Evolutionary conservation across 2,329 filamentous ascomycete species (phyloP), one percentile per base, ranked within the genome.

Genomic region (Didymella segeticola): DNA sequence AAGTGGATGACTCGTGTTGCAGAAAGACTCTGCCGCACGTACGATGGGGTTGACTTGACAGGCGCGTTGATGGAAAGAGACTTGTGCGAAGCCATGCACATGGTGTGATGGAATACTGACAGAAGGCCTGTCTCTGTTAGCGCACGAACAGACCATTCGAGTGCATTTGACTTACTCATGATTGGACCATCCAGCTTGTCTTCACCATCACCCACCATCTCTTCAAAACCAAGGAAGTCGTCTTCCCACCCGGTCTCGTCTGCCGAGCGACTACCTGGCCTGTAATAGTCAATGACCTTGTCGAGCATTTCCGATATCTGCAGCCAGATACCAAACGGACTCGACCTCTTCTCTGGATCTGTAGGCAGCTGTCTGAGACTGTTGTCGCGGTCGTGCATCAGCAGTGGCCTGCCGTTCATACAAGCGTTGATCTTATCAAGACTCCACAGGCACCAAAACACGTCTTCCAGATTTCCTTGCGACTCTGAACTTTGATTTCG

Each of bases 61-160:
- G 74, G 77, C 26, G 71, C 76, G 49, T 76, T 68, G 54, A 76
- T 74, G 5, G 73, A 73, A 22, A 76, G 68, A 2, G 80, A 80
- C 34, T 82, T 81, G 66, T 83, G 82, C 3, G 82, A 83, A 2
- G 83, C 73, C 62, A 86, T 84, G 29, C 80, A 81, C 45, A 83
- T 80, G 19, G 80, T 78, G 61, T 85, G 80, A 53, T 85, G 84
- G 65, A 81, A 84, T 2, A 85, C 67, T 51, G 85, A 83, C 7
- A 85, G 68, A 5, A 83, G 74, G 12, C 76, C 79, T 80, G 19
- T 47, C 62, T 37, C 52, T 61, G 27, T 65, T 47, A 62, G 53
- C n/a, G 6, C 3, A 15, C 25, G 1, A n/a, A 14, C 4, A 43
- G 5, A 6, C 12, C 11, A 8, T 5, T 17, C 27, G 23, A 47